Conservation (phyloP, 495 filamentous ascomycete genomes). For the Hypoxylon crocopeplum region DNA sequence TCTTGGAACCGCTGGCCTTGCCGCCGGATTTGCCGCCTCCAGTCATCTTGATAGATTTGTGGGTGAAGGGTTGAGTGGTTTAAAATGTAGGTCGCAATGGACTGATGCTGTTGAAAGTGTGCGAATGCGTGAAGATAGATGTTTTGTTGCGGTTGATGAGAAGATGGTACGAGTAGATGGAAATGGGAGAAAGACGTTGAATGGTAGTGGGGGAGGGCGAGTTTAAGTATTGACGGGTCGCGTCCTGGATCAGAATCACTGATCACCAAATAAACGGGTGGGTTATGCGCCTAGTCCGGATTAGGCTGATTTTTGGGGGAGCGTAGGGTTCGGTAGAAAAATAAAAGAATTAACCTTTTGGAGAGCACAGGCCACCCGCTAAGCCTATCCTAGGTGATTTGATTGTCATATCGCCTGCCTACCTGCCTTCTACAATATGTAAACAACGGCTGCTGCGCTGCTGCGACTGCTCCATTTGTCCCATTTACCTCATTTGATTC, state of each 20-base stretch:
- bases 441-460: no score
- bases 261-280: constrained; percentile 52
- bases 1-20: constrained; percentile 97
- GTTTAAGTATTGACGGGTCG: constrained; percentile 61
- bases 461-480: no score
- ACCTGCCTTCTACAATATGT: no score
- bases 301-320: constrained; percentile 36
- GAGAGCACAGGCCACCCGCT: constrained; percentile 17
- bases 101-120: constrained; percentile 31
- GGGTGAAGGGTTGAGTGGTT: constrained; percentile 42
- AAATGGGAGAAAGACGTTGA: constrained; percentile 44
- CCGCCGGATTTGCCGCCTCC: constrained; percentile 96
- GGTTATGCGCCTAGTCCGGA: constrained; percentile 51
- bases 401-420: background rate
- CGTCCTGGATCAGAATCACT: constrained; percentile 50
- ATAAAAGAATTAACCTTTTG: constrained; percentile 17
- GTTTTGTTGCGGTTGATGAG: constrained; percentile 15
- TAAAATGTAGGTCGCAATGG: constrained; percentile 30
- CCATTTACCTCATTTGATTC: no score
- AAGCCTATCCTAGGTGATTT: constrained; percentile 1
- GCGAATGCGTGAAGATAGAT: constrained; percentile 20
- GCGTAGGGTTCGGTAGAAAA: constrained; percentile 30
- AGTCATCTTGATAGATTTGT: constrained; percentile 84
- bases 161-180: constrained; percentile 41
- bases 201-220: constrained; percentile 51